Evolutionary conservation across 208 protist species (phyloP).

Genomic region (Leishmania arabica): DNA sequence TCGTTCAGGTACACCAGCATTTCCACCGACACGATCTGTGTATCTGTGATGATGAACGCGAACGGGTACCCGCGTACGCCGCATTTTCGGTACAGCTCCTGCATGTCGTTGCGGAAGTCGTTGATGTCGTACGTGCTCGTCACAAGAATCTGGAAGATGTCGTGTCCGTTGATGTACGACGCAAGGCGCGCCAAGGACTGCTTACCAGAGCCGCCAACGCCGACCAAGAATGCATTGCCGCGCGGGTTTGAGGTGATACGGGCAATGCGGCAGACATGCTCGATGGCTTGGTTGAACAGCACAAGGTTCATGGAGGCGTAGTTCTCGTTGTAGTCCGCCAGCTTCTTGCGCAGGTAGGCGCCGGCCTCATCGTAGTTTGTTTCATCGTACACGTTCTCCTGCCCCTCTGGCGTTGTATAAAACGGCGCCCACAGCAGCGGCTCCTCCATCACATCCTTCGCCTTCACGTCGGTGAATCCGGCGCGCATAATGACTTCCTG

Average conservation of each 20-base stretch:
- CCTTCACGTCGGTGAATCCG: conserved; percentile 83
- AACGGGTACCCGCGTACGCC: conserved; percentile 95
- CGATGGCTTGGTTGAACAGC: conserved; percentile 98
- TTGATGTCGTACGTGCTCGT: conserved; percentile 96
- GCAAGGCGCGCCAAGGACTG: conserved; percentile 95
- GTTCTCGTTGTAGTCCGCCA: conserved; percentile 97
- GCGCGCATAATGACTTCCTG: conserved; percentile 84
- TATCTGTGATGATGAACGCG: conserved; percentile 97
- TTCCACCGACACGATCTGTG: conserved; percentile 96
- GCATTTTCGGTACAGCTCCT: conserved; percentile 96
- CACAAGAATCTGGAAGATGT: conserved; percentile 98
- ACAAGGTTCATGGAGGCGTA: conserved; percentile 97
- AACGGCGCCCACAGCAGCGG: conserved; percentile 96
- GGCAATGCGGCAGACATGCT: conserved; percentile 97
- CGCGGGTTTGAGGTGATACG: conserved; percentile 95
- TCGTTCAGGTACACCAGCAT: conserved; percentile 99
- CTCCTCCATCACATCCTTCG: conserved; percentile 87
- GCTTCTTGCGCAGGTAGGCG: conserved; percentile 87
- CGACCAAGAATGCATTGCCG: conserved; percentile 96
- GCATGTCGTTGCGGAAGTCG: conserved; percentile 96
- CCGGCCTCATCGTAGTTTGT: conserved; percentile 81
- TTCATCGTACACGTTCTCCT: conserved; percentile 93
- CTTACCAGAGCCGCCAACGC: conserved; percentile 94
- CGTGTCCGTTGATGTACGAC: conserved; percentile 97
- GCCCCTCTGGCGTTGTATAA: conserved; percentile 79